phyloP scores from a whole-genome alignment of 176 grass and related monocot species.

The Carex pumila region DNA sequence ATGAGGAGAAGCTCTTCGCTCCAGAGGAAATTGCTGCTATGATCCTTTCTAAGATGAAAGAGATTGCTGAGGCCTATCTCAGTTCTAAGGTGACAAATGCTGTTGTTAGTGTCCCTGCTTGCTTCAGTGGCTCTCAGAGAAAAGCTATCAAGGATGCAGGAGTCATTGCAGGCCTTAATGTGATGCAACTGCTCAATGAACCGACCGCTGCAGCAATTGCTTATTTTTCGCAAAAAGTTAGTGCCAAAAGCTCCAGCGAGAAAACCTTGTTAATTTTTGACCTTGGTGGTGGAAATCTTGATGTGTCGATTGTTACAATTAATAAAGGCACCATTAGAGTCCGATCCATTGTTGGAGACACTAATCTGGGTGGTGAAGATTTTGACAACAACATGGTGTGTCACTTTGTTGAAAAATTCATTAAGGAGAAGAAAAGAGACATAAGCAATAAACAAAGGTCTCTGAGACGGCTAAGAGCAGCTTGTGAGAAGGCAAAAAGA shows the following conservation, averaged over 20 bases:
- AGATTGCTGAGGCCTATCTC: neutral
- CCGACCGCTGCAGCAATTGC: neutral
- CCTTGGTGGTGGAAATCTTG: conserved; percentile 8
- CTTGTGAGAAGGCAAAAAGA: conserved; percentile 16
- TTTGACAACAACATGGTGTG: conserved; percentile 8
- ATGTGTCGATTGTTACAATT: neutral
- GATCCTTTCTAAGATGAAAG: conserved; percentile 8
- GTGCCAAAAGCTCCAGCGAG: neutral
- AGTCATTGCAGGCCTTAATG: conserved; percentile 10
- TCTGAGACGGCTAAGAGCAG: neutral
- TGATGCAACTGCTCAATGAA: conserved; percentile 17
- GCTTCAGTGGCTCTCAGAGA: conserved; percentile 14
- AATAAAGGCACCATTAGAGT: neutral
- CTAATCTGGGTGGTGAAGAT: conserved; percentile 17
- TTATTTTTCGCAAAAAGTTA: neutral
- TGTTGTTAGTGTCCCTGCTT: conserved; percentile 1
- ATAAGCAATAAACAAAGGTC: conserved; percentile 8
- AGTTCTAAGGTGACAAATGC: neutral
- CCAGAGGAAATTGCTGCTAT: conserved; percentile 5
- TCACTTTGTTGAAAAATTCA: conserved; percentile 11
- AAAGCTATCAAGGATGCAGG: neutral
- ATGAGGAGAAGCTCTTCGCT: neutral
- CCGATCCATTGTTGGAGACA: neutral
- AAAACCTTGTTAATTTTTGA: conserved; percentile 16
- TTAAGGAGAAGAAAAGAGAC: neutral